Evolutionary conservation across 1,139 yeast species (phyloP).

Genomic region (Blastobotrys proliferans): DNA sequence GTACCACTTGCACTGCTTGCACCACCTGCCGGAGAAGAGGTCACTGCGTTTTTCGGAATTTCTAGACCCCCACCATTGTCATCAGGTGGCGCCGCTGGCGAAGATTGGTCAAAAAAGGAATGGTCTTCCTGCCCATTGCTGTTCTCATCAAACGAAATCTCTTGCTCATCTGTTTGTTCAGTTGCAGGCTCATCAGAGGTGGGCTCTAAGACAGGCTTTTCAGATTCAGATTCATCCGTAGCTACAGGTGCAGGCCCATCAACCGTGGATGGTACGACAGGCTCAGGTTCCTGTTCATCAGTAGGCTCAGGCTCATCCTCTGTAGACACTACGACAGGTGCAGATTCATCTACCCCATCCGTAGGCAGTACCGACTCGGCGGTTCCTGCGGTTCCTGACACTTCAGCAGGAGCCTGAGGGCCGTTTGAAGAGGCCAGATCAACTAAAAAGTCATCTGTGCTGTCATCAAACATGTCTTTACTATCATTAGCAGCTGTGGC

Average conservation of each 20-base stretch:
- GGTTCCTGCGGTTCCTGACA: too few relatives aligned
- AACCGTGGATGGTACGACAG: conserved; percentile 3
- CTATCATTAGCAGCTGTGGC: conserved; percentile 5
- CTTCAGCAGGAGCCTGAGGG: neutral
- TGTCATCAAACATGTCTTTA: neutral
- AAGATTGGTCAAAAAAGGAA: conserved; percentile 13
- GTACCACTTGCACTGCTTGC: too few relatives aligned
- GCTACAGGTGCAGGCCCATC: conserved; percentile 8
- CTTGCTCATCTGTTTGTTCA: neutral
- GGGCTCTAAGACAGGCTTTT: too few relatives aligned
- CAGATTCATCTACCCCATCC: too few relatives aligned
- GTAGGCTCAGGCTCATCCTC: neutral
- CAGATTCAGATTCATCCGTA: too few relatives aligned
- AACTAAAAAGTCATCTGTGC: conserved; percentile 12
- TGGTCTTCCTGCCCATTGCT: neutral
- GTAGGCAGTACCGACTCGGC: too few relatives aligned
- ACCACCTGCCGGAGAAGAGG: too few relatives aligned
- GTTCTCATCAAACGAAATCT: neutral
- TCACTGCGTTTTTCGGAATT: neutral
- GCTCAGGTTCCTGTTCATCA: conserved; percentile 7
- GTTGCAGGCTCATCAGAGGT: neutral
- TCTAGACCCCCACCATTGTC: conserved; percentile 18
- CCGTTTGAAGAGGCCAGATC: neutral
- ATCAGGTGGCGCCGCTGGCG: neutral
- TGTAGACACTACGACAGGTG: too few relatives aligned